Evolutionary conservation across 2,329 filamentous ascomycete genomes (phyloP), one percentile per base, ranked within the genome.

Genomic region (Cytospora paraplurivora): DNA sequence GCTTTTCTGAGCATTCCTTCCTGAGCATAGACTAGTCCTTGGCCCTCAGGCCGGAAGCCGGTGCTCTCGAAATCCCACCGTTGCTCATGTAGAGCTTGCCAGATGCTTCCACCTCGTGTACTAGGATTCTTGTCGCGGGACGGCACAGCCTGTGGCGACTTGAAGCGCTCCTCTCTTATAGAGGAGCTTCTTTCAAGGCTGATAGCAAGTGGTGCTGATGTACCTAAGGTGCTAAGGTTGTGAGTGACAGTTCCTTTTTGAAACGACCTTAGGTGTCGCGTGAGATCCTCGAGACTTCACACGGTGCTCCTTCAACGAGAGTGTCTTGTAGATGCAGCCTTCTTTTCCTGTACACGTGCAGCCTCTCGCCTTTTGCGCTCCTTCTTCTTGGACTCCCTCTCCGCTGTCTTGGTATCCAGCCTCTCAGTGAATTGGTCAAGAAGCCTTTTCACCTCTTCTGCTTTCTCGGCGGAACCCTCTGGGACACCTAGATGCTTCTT

Each of bases 361-460:
- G 55, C 51, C 8, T 62, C 38, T 19, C 49, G 62, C 65, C 37
- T 56, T 62, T 53, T 68, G 27, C 67, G 59, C 10, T 57, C 50
- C 21, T 63, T 66, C 21, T 72, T 69, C 63, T 67, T 69, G 37
- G 51, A 61, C 49, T 67, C 70, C 41, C 67, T 69, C 19, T 33
- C 10, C 51, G 58, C 58, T 63, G 69, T 69, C 67, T 69, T 74
- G 52, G 67, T 47, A n/a, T 73, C 71, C 27, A 66, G 62, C 8
- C n/a, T 38, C 32, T 56, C 52, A 11, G 57, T 63, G 68, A 70
- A 75, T 56, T 59, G 41, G 11, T 69, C 67, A 10, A 74, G 62
- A 13, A 59, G 51, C 10, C 63, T 56, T 59, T 75, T 68, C 8
- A 74, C 69, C 60, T 69, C 64, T 5, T 67, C 67, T 19, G 67